phyloP scores from a whole-genome alignment of 2,329 filamentous ascomycete species.

The Thermothelomyces thermophilus region DNA sequence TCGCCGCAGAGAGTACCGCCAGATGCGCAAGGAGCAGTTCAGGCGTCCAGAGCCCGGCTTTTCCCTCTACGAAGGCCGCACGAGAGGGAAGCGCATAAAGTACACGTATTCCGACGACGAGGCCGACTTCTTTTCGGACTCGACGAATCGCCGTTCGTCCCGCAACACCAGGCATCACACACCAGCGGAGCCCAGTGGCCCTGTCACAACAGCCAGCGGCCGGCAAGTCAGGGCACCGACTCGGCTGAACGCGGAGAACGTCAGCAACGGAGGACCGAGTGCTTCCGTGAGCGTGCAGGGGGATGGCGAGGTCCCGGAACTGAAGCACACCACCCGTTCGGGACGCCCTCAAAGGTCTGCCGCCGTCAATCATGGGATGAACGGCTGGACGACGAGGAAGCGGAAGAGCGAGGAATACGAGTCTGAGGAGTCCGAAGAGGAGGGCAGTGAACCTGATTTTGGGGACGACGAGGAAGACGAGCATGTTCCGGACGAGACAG shows the following conservation, averaged over 20 bases:
- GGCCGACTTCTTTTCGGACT: conserved; percentile 57
- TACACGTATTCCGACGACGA: conserved; percentile 91
- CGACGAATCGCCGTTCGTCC: conserved; percentile 58
- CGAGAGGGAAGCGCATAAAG: conserved; percentile 89
- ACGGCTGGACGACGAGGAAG: conserved; percentile 40
- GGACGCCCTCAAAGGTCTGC: conserved; percentile 47
- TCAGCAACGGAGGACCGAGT: conserved; percentile 42
- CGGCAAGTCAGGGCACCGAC: conserved; percentile 69
- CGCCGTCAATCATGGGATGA: conserved; percentile 43
- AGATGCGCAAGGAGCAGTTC: conserved; percentile 80
- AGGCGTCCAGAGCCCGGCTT: conserved; percentile 80
- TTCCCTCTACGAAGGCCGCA: conserved; percentile 92
- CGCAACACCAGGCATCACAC: conserved; percentile 70
- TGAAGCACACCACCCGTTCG: conserved; percentile 37
- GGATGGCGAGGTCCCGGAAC: conserved; percentile 33
- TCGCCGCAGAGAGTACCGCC: conserved; percentile 83
- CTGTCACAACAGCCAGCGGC: conserved; percentile 73
- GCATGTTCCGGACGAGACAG: conserved; percentile 53
- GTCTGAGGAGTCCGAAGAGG: conserved; percentile 56
- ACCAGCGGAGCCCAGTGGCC: conserved; percentile 58
- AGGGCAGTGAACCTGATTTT: conserved; percentile 65
- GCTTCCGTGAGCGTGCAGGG: conserved; percentile 40
- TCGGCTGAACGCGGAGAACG: conserved; percentile 57
- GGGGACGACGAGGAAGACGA: conserved; percentile 68
- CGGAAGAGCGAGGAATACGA: conserved; percentile 47